Percentiles rank a stretch among this genome's conserved stretches.
Conservation (phyloP, 805 yeast genomes). For the Teunomyces stri region DNA sequence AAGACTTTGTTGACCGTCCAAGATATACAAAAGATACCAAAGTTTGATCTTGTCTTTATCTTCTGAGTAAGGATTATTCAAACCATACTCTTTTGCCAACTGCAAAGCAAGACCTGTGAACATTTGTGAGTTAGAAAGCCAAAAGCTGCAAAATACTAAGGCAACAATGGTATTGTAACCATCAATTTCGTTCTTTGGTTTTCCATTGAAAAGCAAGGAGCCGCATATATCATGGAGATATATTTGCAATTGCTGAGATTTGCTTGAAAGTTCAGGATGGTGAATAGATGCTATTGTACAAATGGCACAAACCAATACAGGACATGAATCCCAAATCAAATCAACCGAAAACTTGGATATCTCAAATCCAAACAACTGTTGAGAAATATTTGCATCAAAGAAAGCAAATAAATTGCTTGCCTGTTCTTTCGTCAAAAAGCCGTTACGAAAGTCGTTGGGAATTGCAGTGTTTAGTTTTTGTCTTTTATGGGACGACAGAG, state of each 20-base stretch:
- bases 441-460: slow-evolving; percentile 36
- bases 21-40: slow-evolving; percentile 64
- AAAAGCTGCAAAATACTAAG: slow-evolving; percentile 62
- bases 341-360: slow-evolving; percentile 49
- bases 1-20: slow-evolving; percentile 69
- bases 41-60: slow-evolving; percentile 50
- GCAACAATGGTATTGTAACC: slow-evolving; percentile 63
- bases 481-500: neutral
- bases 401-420: slow-evolving; percentile 50
- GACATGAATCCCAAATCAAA: slow-evolving; percentile 52
- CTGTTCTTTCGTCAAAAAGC: slow-evolving; percentile 33
- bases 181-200: slow-evolving; percentile 44
- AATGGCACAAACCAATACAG: slow-evolving; percentile 57
- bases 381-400: slow-evolving; percentile 55
- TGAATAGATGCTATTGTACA: slow-evolving; percentile 63
- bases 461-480: neutral
- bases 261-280: slow-evolving; percentile 42
- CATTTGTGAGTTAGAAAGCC: slow-evolving; percentile 65
- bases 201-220: slow-evolving; percentile 31
- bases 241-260: slow-evolving; percentile 24
- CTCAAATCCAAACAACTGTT: slow-evolving; percentile 66
- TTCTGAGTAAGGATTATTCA: slow-evolving; percentile 32
- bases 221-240: slow-evolving; percentile 36
- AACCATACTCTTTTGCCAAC: slow-evolving; percentile 53
- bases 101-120: slow-evolving; percentile 69